phyloP scores from a whole-genome alignment of 2,329 filamentous ascomycete species.

The Talaromyces sp. region DNA sequence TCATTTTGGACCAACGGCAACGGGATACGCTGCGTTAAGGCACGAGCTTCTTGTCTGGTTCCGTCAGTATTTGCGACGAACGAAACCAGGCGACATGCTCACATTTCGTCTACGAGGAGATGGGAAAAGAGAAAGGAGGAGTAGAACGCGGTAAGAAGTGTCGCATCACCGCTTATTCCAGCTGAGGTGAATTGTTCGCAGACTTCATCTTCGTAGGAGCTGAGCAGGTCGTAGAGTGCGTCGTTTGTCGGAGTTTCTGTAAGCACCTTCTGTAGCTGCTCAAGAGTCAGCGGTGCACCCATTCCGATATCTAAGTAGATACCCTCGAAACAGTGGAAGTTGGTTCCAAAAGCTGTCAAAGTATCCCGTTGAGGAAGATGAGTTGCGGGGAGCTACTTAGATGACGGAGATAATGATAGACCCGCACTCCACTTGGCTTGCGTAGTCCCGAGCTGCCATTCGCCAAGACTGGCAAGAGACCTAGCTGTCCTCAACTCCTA shows the following conservation, averaged over 20 bases:
- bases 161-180: conserved; percentile 23
- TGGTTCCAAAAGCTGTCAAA: background rate
- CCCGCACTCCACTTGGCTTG: conserved; percentile 13
- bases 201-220: conserved; percentile 35
- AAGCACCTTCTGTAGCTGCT: conserved; percentile 31
- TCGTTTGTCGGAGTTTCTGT: conserved; percentile 29
- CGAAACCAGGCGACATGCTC: conserved; percentile 15
- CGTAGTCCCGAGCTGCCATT: conserved; percentile 19
- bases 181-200: conserved; percentile 28
- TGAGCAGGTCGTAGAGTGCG: conserved; percentile 35
- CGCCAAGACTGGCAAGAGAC: conserved; percentile 41
- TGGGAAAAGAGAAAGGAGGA: conserved; percentile 39
- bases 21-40: conserved; percentile 37
- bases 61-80: conserved; percentile 8
- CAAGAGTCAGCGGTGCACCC: conserved; percentile 30
- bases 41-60: conserved; percentile 37
- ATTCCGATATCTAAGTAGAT: conserved; percentile 20
- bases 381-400: background rate
- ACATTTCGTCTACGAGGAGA: conserved; percentile 40
- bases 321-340: too few relatives aligned
- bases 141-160: conserved; percentile 38
- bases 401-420: conserved; percentile 9
- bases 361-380: background rate
- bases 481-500: conserved; percentile 30
- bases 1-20: conserved; percentile 28